These are phyloP conservation scores for Colletotrichum limetticola DNA, from an alignment of 2,329 filamentous ascomycete species.

Conservation along the genomic window DNA sequence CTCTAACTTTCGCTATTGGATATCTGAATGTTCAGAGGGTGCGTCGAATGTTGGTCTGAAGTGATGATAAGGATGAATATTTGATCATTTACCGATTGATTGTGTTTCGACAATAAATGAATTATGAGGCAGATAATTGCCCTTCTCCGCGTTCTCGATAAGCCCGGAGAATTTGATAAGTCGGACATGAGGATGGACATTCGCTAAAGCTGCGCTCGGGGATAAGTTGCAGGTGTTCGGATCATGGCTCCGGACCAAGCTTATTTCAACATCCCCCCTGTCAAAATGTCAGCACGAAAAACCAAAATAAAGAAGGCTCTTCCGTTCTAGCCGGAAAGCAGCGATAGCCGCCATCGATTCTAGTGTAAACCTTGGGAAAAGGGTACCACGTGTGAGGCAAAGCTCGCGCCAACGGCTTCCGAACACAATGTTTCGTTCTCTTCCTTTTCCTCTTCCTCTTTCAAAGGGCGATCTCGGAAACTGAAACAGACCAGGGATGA, in stretches of 20 bases:
- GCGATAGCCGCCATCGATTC: not conserved
- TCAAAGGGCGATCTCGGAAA: not conserved
- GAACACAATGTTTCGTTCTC: not conserved
- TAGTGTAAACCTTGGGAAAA: not conserved
- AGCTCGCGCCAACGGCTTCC: not conserved
- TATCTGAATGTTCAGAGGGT: too few species aligned
- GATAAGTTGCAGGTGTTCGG: not conserved
- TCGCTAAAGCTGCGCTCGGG: not conserved
- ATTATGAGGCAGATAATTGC: not conserved
- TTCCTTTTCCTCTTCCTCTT: not conserved
- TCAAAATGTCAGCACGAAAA: not conserved
- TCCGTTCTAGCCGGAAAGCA: not conserved
- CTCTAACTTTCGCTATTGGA: not conserved
- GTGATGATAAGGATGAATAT: too few species aligned
- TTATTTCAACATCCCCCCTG: conserved; percentile 3
- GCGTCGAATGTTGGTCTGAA: too few species aligned
- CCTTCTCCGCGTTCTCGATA: not conserved
- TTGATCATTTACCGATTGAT: not conserved
- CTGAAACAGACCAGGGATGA: not conserved
- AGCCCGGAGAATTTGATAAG: not conserved
- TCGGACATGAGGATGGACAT: not conserved
- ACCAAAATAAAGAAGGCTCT: not conserved
- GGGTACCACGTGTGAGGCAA: not conserved
- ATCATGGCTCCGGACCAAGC: not conserved
- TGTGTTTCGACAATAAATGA: not conserved